Percentiles rank a stretch among this genome's conserved stretches.
Conservation (phyloP, 2,329 filamentous ascomycete species). For the Diaporthe helianthi region DNA sequence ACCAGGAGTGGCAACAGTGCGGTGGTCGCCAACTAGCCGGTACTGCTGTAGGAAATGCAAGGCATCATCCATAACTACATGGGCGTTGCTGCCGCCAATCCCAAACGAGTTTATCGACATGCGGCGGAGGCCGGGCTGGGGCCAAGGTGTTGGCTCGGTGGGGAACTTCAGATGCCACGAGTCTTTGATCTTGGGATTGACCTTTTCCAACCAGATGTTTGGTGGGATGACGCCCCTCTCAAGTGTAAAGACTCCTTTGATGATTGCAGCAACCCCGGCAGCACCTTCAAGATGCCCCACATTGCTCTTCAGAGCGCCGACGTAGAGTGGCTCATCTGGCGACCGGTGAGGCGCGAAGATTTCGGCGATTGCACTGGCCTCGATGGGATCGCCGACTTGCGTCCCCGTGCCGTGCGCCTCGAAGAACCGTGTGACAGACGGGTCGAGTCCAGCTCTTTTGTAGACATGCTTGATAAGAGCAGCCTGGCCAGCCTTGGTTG, state of each 20-base stretch:
- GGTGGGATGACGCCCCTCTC: slow-evolving; percentile 39
- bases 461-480: slow-evolving; percentile 44
- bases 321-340: slow-evolving; percentile 30
- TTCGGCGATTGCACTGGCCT: slow-evolving; percentile 58
- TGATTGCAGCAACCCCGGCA: slow-evolving; percentile 38
- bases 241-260: slow-evolving; percentile 39
- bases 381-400: slow-evolving; percentile 45
- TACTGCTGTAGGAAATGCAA: slow-evolving; percentile 26
- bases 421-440: slow-evolving; percentile 41
- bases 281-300: slow-evolving; percentile 40
- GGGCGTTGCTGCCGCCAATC: slow-evolving; percentile 43
- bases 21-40: slow-evolving; percentile 14
- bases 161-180: slow-evolving; percentile 36
- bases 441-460: slow-evolving; percentile 40
- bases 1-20: slow-evolving; percentile 31
- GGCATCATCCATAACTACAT: slow-evolving; percentile 35
- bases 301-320: slow-evolving; percentile 41
- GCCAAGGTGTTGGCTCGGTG: slow-evolving; percentile 33
- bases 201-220: slow-evolving; percentile 37
- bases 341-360: slow-evolving; percentile 26
- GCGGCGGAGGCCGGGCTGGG: slow-evolving; percentile 36
- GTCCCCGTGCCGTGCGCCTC: slow-evolving; percentile 33
- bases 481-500: slow-evolving; percentile 44
- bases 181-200: slow-evolving; percentile 37
- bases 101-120: slow-evolving; percentile 44